A percentile compares a stretch with the other conserved stretches of the same genome.
Conservation (phyloP, 2,329 filamentous ascomycete species). For the Sclerotinia borealis region DNA sequence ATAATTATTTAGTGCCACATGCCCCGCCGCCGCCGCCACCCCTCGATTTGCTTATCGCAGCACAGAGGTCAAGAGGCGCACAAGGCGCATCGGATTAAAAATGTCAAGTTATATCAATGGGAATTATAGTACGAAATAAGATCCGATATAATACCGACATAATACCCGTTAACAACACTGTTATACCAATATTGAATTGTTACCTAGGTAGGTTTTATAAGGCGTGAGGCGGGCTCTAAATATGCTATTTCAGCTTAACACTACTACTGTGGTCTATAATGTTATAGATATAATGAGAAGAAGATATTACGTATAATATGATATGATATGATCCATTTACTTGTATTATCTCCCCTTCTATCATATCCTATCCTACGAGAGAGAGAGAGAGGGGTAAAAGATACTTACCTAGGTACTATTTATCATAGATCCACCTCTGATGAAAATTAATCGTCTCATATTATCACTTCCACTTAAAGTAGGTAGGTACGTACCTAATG, state of each 20-base stretch:
- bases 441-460: not conserved
- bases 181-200: not conserved
- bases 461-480: not conserved
- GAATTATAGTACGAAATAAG: too few relatives aligned
- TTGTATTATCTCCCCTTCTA: too few relatives aligned
- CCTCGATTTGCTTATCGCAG: slow-evolving; percentile 8
- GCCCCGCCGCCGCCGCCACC: too few relatives aligned
- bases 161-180: too few relatives aligned
- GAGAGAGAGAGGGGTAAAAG: not conserved
- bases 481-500: too few relatives aligned
- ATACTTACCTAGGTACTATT: not conserved
- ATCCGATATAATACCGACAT: not conserved
- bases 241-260: not conserved
- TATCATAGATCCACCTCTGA: not conserved
- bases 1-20: not conserved
- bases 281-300: not conserved
- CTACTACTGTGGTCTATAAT: not conserved
- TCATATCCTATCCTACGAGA: too few relatives aligned
- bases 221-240: not conserved
- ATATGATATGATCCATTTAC: too few relatives aligned
- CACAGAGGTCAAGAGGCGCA: not conserved
- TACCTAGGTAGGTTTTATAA: too few relatives aligned
- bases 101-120: not conserved
- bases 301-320: not conserved
- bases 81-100: slow-evolving; percentile 2